These are phyloP conservation scores for Saturnispora bothae DNA, from an alignment of 805 yeast genomes.

Conservation along the genomic window DNA sequence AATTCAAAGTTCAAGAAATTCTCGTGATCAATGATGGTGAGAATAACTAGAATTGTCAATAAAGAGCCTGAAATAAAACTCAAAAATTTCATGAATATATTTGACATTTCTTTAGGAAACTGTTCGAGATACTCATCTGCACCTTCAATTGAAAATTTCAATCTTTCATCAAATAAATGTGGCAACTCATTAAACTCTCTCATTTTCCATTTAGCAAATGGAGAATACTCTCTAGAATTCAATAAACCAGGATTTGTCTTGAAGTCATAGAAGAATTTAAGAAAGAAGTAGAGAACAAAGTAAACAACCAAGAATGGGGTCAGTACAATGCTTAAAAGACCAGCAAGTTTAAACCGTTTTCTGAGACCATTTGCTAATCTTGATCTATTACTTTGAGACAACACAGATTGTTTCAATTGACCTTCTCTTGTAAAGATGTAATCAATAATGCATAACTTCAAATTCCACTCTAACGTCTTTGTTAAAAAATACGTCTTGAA, in stretches of 20 bases:
- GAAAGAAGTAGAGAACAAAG: constrained; percentile 72
- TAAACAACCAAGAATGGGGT: constrained; percentile 84
- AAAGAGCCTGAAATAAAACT: constrained; percentile 81
- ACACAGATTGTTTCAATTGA: constrained; percentile 59
- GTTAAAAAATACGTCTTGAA: constrained; percentile 41
- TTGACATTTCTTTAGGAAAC: constrained; percentile 73
- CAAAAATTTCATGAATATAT: constrained; percentile 44
- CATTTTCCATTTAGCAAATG: constrained; percentile 89
- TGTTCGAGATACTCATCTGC: constrained; percentile 81
- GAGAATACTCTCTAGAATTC: constrained; percentile 81
- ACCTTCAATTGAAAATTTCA: constrained; percentile 65
- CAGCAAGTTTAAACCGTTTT: constrained; percentile 80
- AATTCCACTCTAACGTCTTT: constrained; percentile 88
- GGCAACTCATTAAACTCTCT: constrained; percentile 90
- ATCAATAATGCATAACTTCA: constrained; percentile 78
- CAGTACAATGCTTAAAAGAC: constrained; percentile 66
- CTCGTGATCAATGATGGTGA: constrained; percentile 79
- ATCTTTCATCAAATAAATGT: constrained; percentile 73
- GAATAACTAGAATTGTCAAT: constrained; percentile 73
- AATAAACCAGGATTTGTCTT: constrained; percentile 78
- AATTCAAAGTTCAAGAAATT: constrained; percentile 83
- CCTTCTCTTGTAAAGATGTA: constrained; percentile 78
- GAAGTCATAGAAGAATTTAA: constrained; percentile 87
- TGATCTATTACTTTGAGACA: constrained; percentile 62
- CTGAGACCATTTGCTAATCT: constrained; percentile 57